Evolutionary conservation across 768 basidiomycete species (phyloP).

Genomic region (Lentinula lateritia): DNA sequence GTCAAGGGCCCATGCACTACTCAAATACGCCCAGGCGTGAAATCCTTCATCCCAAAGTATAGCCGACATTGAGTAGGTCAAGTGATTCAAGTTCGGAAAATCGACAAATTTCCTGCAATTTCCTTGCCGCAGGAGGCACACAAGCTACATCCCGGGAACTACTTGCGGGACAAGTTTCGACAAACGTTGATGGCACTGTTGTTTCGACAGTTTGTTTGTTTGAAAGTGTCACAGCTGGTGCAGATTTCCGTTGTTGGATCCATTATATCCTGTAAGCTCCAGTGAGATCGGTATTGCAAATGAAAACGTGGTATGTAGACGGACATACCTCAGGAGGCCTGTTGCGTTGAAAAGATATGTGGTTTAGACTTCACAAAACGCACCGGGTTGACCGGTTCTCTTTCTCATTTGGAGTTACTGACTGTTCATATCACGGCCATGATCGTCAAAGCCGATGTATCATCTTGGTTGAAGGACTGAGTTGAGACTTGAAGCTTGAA

Average conservation of each 20-base stretch:
- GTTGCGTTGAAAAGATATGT: not conserved
- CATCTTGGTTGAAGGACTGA: not conserved
- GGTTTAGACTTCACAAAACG: not conserved
- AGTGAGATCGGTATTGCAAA: not conserved
- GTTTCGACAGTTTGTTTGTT: not conserved
- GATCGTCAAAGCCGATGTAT: not conserved
- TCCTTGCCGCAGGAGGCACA: not conserved
- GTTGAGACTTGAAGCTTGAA: too few relatives aligned
- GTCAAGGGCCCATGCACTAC: constrained; percentile 20
- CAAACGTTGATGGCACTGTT: not conserved
- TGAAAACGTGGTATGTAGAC: not conserved
- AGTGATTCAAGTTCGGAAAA: not conserved
- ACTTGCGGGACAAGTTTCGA: not conserved
- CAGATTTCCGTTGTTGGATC: not conserved
- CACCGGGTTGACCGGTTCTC: not conserved
- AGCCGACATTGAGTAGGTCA: not conserved
- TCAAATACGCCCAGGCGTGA: constrained; percentile 13
- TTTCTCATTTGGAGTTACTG: not conserved
- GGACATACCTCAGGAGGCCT: not conserved
- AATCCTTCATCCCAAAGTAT: constrained; percentile 7
- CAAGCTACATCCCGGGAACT: not conserved
- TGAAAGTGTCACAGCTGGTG: not conserved
- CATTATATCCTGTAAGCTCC: not conserved
- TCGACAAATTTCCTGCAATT: not conserved
- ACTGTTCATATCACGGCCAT: not conserved